Evolutionary conservation across 306 rosid genomes (phyloP).

Genomic region (Inga laurina): DNA sequence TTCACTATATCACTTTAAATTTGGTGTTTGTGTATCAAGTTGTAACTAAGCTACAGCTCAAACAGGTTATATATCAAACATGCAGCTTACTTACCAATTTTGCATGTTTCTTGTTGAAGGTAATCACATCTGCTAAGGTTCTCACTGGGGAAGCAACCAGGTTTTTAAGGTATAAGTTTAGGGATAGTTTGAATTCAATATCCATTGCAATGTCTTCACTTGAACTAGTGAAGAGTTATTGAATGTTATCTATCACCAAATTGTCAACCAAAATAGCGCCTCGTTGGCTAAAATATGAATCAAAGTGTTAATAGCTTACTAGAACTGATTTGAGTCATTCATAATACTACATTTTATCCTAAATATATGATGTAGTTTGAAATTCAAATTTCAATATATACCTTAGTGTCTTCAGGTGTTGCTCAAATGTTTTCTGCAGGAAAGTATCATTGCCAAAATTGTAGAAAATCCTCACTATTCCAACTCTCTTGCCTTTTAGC

Average conservation of each 20-base stretch:
- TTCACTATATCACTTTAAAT: background rate
- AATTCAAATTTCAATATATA: conserved; percentile 22
- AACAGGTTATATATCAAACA: background rate
- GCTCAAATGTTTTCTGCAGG: conserved; percentile 31
- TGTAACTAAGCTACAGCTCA: background rate
- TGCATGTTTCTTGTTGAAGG: conserved; percentile 50
- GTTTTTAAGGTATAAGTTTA: conserved; percentile 51
- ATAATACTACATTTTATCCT: too few species aligned
- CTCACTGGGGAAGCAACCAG: conserved; percentile 50
- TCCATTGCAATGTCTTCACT: conserved; percentile 46
- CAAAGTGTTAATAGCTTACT: background rate
- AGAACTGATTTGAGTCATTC: background rate
- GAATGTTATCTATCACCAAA: conserved; percentile 36
- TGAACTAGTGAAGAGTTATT: background rate
- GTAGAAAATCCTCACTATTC: conserved; percentile 42
- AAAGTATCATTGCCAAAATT: conserved; percentile 26
- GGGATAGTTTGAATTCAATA: conserved; percentile 52
- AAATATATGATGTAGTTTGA: too few species aligned
- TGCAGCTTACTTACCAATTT: conserved; percentile 33
- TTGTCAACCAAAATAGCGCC: conserved; percentile 57
- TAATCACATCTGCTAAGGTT: conserved; percentile 52
- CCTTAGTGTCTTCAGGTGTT: conserved; percentile 58
- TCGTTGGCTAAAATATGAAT: conserved; percentile 41
- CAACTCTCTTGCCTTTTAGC: conserved; percentile 65
- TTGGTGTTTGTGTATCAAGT: background rate